A percentile compares a stretch with the other conserved stretches of the same genome.
Evolutionary conservation across 2,329 filamentous ascomycete species (phyloP).

Genomic region (Diaporthe australafricana): DNA sequence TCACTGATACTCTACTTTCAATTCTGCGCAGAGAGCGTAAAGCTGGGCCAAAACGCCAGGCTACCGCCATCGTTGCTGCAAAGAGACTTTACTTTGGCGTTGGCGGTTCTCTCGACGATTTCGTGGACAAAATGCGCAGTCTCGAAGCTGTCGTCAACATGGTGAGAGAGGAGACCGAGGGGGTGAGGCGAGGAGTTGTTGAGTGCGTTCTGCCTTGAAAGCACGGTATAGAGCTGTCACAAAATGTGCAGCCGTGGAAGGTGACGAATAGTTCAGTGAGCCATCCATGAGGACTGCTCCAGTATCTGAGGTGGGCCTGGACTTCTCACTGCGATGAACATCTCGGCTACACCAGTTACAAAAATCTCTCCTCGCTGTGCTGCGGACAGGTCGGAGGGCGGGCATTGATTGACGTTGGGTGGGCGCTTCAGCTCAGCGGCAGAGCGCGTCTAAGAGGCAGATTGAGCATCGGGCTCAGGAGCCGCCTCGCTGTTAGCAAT

Average conservation of each 20-base stretch:
- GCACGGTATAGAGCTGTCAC: neutral
- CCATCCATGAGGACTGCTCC: neutral
- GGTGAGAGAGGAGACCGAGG: slow-evolving; percentile 69
- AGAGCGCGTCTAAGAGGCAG: slow-evolving; percentile 9
- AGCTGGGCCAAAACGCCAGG: slow-evolving; percentile 53
- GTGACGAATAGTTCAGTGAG: neutral
- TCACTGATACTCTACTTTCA: slow-evolving; percentile 73
- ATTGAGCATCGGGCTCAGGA: neutral
- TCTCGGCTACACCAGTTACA: neutral
- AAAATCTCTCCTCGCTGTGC: neutral
- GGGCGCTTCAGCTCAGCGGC: neutral
- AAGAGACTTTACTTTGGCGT: slow-evolving; percentile 89
- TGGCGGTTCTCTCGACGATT: slow-evolving; percentile 83
- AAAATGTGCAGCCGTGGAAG: neutral
- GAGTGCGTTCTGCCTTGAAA: slow-evolving; percentile 55
- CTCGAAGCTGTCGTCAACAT: slow-evolving; percentile 62
- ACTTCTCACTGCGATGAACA: neutral
- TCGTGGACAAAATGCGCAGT: slow-evolving; percentile 64
- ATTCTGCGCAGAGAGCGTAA: slow-evolving; percentile 63
- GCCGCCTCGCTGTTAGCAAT: neutral
- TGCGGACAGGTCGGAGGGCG: neutral
- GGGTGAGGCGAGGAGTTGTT: slow-evolving; percentile 72
- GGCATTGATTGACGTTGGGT: neutral
- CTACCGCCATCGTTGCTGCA: slow-evolving; percentile 76
- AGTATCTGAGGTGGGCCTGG: neutral